Evolutionary conservation across 495 filamentous ascomycete genomes (phyloP), one percentile per base, ranked within the genome.

Genomic region (Physcia stellaris): DNA sequence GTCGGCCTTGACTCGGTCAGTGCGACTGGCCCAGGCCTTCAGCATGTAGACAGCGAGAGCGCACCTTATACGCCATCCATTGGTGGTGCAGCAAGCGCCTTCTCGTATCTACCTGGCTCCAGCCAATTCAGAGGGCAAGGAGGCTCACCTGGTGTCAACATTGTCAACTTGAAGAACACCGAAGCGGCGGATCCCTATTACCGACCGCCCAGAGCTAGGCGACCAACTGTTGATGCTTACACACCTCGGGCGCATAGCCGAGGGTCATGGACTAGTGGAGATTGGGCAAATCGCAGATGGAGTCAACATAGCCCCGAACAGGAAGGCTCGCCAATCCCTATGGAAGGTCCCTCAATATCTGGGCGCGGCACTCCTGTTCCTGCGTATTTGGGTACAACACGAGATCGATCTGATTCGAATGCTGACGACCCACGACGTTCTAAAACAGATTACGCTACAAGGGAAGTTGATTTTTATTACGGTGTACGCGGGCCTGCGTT

Each of bases 401-500:
- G 68, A 42, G 71, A 74, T 39, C 68, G 73, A 24, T 59, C 73
- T 33, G 73, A 77, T 35, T 54, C 55, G 6, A 48, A 51, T 53
- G 32, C 57, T 29, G 63, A 74, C 35, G 63, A 66, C 35, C 50
- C 60, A 20, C 61, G 59, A 26, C 59, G 69, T 23, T 62, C 74
- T 2, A 62, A 75, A 31, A 75, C 80, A 11, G 87, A 96, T 54
- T 98, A 96, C 53, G 78, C 85, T 3, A 85, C 83, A 1, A 77
- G 90, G 24, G 90, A 98, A 58, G 80, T 84, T 4, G 90, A 98
- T 53, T 94, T 88, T 50, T 53, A 53, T 24, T 95, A 96, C 55
- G 80, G 86, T 11, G 79, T 92, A 18, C 75, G 84, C 12, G 90
- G 90, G 0, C 82, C 84, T n/a, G 85, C 88, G 7, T 66, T 96